Percentiles rank a stretch among this genome's conserved stretches.
phyloP scores from a whole-genome alignment of 2,329 filamentous ascomycete species.

The Plenodomus lindquistii region DNA sequence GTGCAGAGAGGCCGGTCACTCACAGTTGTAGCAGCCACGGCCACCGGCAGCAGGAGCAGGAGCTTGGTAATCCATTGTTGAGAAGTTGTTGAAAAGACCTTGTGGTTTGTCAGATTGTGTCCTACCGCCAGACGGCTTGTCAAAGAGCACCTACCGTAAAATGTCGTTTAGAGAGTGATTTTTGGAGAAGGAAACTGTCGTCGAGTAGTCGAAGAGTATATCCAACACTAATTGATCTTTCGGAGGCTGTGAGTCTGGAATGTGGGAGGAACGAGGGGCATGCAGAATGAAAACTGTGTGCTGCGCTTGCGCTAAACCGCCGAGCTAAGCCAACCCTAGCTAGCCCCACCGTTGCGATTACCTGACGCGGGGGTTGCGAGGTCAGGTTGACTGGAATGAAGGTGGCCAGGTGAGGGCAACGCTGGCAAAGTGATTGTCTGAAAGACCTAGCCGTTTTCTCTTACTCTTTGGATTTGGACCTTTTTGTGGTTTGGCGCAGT shows the following conservation, averaged over 20 bases:
- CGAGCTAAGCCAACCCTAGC: conserved; percentile 10
- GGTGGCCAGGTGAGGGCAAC: background rate
- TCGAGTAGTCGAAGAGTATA: conserved; percentile 11
- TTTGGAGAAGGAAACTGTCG: conserved; percentile 9
- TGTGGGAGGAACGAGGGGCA: conserved; percentile 18
- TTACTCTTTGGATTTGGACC: background rate
- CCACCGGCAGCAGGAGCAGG: conserved; percentile 39
- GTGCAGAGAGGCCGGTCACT: conserved; percentile 18
- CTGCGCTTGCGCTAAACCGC: conserved; percentile 14
- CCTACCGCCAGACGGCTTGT: conserved; percentile 6
- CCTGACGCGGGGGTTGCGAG: conserved; percentile 6
- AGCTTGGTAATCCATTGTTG: conserved; percentile 44
- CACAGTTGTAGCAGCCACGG: conserved; percentile 50
- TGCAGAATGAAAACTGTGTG: conserved; percentile 15
- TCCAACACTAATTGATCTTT: conserved; percentile 22
- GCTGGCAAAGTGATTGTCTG: background rate
- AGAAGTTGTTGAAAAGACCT: conserved; percentile 27
- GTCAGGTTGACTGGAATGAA: conserved; percentile 5
- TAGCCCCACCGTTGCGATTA: conserved; percentile 12
- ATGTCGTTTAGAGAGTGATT: conserved; percentile 26
- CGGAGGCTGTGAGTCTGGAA: conserved; percentile 11
- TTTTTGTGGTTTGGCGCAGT: background rate
- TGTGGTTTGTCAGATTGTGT: conserved; percentile 17
- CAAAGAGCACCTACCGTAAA: conserved; percentile 25
- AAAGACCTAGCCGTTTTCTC: background rate